Evolutionary conservation across 768 basidiomycete species (phyloP), one percentile per base, ranked within the genome.

Genomic region (Tulasnella calospora): DNA sequence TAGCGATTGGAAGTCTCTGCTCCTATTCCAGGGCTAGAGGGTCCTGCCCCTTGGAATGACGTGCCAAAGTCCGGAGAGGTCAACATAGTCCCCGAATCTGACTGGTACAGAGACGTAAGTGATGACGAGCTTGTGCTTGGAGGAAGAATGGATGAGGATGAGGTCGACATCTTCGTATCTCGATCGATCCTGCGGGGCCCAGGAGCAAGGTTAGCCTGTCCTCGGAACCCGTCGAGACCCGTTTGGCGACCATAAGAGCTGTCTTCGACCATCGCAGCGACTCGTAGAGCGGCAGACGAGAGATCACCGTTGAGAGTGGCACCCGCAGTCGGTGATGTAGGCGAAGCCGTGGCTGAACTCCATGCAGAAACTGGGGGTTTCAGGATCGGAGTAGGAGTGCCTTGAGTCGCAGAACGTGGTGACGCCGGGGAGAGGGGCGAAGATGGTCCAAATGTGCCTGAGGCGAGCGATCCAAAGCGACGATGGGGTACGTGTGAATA

Each of bases 51-150:
- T 67, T 67, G 61, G 61, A 67, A 67, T 6, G 61, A 67, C 15
- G 27, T 67, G 27, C 61, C 61, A 27, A 73, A 41, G 40, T 73
- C 46, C 10, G 61, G 67, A 12, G 77, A 78, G 19, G 77, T 71
- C 6, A 78, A 17, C 70, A 57, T 40, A 23, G 77, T 44, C 6
- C 38, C 44, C 23, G 77, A 70, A 30, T 73, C 77, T 19, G 77
- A 71, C 40, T 71, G 77, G 12, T 71, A 47, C 23, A 69, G 77
- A 21, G 77, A 78, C 27, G 77, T 69, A 13, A 73, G 41, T 7
- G 77, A 78, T 7, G 77, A 78, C 5, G 77, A 78, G 44, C 77
- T 78, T 8, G 77, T 78, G 69, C 69, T 75, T 13, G 74, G 67
- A 30, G 77, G 77, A 7, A 71, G 77, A 1, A 78, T 51, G 70